Evolutionary conservation across 805 yeast species (phyloP), one percentile per base, ranked within the genome.

Genomic region (Lachancea cidri): DNA sequence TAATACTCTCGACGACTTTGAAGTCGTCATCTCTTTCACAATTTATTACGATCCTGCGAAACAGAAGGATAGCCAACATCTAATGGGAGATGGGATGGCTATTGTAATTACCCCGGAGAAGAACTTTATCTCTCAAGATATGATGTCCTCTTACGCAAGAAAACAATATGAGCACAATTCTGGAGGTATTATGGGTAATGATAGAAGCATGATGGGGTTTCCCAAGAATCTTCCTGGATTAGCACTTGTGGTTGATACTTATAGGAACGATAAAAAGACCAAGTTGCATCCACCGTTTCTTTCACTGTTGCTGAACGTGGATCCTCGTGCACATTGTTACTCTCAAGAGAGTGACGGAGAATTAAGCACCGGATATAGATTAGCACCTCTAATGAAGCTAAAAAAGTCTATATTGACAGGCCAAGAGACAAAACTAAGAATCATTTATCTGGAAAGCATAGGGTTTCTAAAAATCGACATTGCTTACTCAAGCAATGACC

Each of bases 1-100:
- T 39, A 58, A 57, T 42, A 49, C 43, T n/a, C 55, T 60, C 16
- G 53, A 58, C 48, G 58, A 60, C 43, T 58, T 58, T 38, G 65
- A 60, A 44, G 46, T 48, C 6, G 43, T 42, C 4, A 49, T 52
- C 6, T 47, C 45, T 18, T 54, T 60, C 36, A 50, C 43, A 15
- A 38, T 53, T 8, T 43, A 45, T 11, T 20, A 33, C 30, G 25
- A 32, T 36, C 41, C 18, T 29, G 24, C 16, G 30, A 20, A 17
- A 25, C 38, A 7, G 46, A n/a, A 22, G 31, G 5, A 35, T 20
- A 20, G 38, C 9, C 29, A 14, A 16, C 29, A 39, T 15, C 34
- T 33, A 13, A 34, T 45, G 36, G 60, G 60, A n/a, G 59, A 60
- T 42, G 65, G 65, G 4, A 40, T 60, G 41, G 50, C 47, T 4